Evolutionary conservation across 192 early-diverging fungal genomes (phyloP), one percentile per base, ranked within the genome.

Genomic region (Coemansia sp.): DNA sequence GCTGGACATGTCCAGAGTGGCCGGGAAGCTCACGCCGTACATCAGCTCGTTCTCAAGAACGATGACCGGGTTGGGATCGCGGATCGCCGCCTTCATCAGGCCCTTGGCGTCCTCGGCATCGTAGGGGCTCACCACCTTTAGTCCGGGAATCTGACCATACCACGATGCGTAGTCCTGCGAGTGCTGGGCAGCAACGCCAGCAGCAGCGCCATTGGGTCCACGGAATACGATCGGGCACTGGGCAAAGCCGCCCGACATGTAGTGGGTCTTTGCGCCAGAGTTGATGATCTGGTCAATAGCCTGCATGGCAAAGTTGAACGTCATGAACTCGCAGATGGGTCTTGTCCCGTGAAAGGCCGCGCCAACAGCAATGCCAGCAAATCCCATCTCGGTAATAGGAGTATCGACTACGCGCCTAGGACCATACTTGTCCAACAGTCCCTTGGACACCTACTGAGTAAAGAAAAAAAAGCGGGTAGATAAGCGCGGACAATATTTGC

Each of bases 291-390:
- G 97, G 77, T 99, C 97, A 72, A 99, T 97, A 55, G 95, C 94
- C 77, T 99, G 96, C 94, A 99, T 95, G 34, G 95, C 93, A 87
- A 99, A 99, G 91, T 99, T 99, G 81, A 94, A 97, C 64, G 96
- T 99, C 96, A 99, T 99, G 83, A 99, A 99, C 86, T 99, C 95
- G 87, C 96, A 99, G 63, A 99, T 90, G 31, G 96, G 96, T 85
- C 91, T 93, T 57, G 96, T 86, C 40, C 96, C 96, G 65, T 88
- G 85, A 65, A 99, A 86, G 33, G 95, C 96, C 34, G 95, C 90
- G 48, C 96, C 96, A 56, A 95, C 88, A 72, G 96, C 96, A 51
- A 99, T 85, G 77, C 96, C 96, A 63, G 93, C 91, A 69, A 99
- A 94, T 58, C 96, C 96, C 85, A 95, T 93, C 86, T 99, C 96